Percentiles rank a stretch among this genome's conserved stretches.
Evolutionary conservation across 2,329 filamentous ascomycete species (phyloP).

Genomic region (Metarhizium anisopliae): DNA sequence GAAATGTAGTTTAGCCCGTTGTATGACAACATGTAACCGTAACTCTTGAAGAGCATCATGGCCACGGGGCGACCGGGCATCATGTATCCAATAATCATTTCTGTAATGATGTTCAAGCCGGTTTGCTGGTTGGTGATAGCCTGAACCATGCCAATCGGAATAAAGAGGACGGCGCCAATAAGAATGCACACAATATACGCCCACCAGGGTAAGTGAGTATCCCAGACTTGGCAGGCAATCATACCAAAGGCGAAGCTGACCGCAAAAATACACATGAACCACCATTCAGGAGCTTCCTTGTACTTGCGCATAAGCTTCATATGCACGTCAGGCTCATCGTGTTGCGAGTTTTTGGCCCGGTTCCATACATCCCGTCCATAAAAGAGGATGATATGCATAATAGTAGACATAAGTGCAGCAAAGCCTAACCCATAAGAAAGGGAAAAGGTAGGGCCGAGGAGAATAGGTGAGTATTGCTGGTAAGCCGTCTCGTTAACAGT

Average conservation of each 20-base stretch:
- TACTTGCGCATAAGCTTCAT: conserved; percentile 48
- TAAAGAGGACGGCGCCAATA: conserved; percentile 30
- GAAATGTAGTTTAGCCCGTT: conserved; percentile 38
- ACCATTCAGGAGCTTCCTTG: conserved; percentile 46
- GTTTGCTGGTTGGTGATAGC: conserved; percentile 41
- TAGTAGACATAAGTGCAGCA: conserved; percentile 42
- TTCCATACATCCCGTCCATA: conserved; percentile 39
- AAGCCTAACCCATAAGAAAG: conserved; percentile 49
- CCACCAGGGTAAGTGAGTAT: conserved; percentile 35
- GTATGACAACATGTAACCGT: conserved; percentile 35
- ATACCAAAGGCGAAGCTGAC: conserved; percentile 41
- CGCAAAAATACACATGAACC: conserved; percentile 40
- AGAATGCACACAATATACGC: conserved; percentile 29
- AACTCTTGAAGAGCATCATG: conserved; percentile 41
- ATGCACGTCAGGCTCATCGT: conserved; percentile 41
- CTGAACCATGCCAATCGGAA: conserved; percentile 36
- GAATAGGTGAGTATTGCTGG: conserved; percentile 45
- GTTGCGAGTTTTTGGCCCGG: conserved; percentile 20
- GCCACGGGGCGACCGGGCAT: conserved; percentile 37
- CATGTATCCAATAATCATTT: conserved; percentile 41
- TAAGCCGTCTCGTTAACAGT: conserved; percentile 49
- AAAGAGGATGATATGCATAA: conserved; percentile 43
- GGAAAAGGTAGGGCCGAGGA: conserved; percentile 45
- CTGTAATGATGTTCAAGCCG: conserved; percentile 38
- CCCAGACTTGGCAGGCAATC: conserved; percentile 24